phyloP scores from a whole-genome alignment of 805 yeast species.

The Komagataella populi region DNA sequence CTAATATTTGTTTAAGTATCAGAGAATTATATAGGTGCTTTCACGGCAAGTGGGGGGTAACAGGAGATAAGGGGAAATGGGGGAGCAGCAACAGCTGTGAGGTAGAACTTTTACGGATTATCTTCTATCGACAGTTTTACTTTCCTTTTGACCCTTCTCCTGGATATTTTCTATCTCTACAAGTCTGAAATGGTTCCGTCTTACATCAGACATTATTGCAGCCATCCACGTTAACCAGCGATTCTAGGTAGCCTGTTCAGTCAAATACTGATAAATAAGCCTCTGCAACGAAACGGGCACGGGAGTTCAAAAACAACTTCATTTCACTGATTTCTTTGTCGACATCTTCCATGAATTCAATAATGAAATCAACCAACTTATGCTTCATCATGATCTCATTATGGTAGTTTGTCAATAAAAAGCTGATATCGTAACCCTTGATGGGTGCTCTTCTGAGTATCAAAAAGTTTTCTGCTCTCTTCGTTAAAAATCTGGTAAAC shows the following conservation, averaged over 20 bases:
- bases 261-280: constrained; percentile 87
- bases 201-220: not conserved
- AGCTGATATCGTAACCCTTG: constrained; percentile 84
- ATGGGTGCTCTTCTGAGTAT: constrained; percentile 87
- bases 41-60: not conserved
- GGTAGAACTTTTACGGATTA: not conserved
- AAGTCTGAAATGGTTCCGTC: not conserved
- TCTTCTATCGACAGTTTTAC: not conserved
- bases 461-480: constrained; percentile 90
- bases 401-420: constrained; percentile 85
- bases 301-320: constrained; percentile 91
- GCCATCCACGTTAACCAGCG: not conserved
- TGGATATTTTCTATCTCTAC: not conserved
- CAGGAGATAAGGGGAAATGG: not conserved
- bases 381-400: constrained; percentile 93
- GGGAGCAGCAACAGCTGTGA: not conserved
- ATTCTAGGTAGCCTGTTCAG: constrained; percentile 14
- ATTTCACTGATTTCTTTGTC: constrained; percentile 97
- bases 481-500: constrained; percentile 85
- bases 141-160: not conserved
- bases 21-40: not conserved
- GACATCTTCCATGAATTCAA: constrained; percentile 98
- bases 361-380: constrained; percentile 89
- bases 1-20: not conserved
- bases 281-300: constrained; percentile 97